Conservation (phyloP, 495 filamentous ascomycete genomes). For the Penicillium cinerascens region DNA sequence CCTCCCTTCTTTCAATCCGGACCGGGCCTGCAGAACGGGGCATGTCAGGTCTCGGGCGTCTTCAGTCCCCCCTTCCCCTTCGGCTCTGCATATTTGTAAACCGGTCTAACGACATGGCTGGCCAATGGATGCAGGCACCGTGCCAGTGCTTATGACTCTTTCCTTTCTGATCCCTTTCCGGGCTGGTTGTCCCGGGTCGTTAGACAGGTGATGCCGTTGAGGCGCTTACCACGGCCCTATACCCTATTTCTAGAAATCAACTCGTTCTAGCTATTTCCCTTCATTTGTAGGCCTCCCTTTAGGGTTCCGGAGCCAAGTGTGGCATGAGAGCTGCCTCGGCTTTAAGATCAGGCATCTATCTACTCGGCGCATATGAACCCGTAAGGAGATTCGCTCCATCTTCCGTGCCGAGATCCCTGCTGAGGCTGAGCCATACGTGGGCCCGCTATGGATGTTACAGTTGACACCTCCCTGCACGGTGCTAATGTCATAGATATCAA, state of each 20-base stretch:
- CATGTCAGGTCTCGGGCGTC: background rate
- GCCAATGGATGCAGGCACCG: constrained; percentile 22
- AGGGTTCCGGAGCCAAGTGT: no score
- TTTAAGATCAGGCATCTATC: background rate
- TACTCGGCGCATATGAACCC: background rate
- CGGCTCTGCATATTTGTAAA: constrained; percentile 6
- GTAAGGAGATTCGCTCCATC: background rate
- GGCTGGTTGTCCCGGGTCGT: constrained; percentile 3
- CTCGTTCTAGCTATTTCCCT: background rate
- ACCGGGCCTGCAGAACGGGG: constrained; percentile 11
- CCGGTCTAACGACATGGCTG: constrained; percentile 17
- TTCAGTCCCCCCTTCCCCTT: background rate
- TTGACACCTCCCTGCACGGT: background rate
- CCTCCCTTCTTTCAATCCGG: constrained; percentile 7
- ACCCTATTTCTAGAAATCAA: background rate
- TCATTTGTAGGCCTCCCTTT: background rate
- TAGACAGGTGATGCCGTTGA: background rate
- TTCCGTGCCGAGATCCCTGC: background rate
- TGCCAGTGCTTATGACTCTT: constrained; percentile 2
- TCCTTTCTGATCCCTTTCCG: background rate
- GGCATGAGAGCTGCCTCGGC: no score
- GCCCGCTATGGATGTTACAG: background rate
- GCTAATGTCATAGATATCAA: background rate
- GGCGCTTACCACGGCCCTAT: background rate
- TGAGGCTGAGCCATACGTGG: background rate